Percentiles rank a stretch among this genome's conserved stretches.
Conservation (phyloP, 116 monocot species). For the Posidonia oceanica region DNA sequence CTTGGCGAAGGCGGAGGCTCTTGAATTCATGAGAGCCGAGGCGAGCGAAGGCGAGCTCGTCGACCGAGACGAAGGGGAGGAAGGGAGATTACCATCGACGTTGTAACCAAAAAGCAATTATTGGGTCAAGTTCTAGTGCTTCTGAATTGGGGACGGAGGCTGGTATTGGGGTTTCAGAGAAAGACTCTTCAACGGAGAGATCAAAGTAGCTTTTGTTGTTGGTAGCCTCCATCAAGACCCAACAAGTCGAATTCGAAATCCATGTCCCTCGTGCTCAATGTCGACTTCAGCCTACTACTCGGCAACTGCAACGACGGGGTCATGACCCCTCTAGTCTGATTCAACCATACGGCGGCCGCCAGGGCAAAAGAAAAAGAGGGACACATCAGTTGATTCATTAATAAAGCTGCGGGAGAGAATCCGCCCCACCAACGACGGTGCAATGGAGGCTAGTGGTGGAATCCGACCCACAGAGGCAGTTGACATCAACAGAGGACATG, state of each 20-base stretch:
- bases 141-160: slow-evolving; percentile 15
- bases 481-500: slow-evolving; percentile 3
- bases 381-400: neutral
- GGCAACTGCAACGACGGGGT: neutral
- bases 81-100: slow-evolving; percentile 12
- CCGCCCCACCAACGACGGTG: slow-evolving; percentile 10
- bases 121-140: slow-evolving; percentile 19
- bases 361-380: slow-evolving; percentile 17
- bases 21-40: slow-evolving; percentile 59
- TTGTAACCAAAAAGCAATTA: slow-evolving; percentile 28
- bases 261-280: neutral
- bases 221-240: neutral
- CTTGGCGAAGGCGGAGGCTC: slow-evolving; percentile 53
- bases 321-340: no score
- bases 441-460: slow-evolving; percentile 13
- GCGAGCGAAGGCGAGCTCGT: slow-evolving; percentile 40
- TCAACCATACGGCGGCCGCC: neutral
- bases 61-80: slow-evolving; percentile 25
- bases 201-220: slow-evolving; percentile 10
- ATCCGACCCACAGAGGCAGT: slow-evolving; percentile 7
- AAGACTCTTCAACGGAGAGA: slow-evolving; percentile 20
- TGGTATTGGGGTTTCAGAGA: slow-evolving; percentile 27
- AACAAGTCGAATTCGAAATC: slow-evolving; percentile 2
- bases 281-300: slow-evolving; percentile 10
- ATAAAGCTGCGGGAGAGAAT: slow-evolving; percentile 4